Evolutionary conservation across 768 basidiomycete genomes (phyloP).

Genomic region (Lanmaoa rubissima): DNA sequence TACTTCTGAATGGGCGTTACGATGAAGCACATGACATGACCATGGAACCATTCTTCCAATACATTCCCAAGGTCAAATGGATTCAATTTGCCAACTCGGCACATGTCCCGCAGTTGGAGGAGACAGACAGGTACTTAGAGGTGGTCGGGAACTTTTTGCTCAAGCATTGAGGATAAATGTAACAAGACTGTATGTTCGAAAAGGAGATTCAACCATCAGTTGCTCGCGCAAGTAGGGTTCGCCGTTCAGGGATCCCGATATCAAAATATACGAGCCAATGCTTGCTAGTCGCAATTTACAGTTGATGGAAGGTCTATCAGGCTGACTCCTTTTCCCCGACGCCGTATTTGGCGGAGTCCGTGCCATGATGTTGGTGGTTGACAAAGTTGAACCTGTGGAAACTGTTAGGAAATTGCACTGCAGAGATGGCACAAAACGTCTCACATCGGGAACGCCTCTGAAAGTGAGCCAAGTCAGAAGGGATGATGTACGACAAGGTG

Average conservation of each 20-base stretch:
- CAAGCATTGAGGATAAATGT: conserved; percentile 1
- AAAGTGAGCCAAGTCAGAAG: conserved; percentile 13
- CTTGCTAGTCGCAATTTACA: conserved; percentile 9
- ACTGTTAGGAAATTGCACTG: conserved; percentile 4
- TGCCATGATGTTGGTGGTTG: conserved; percentile 85
- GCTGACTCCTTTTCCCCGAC: conserved; percentile 32
- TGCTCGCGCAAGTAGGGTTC: not conserved
- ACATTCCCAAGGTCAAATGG: conserved; percentile 37
- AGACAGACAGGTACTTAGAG: conserved; percentile 35
- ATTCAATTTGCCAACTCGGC: conserved; percentile 36
- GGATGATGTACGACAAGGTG: conserved; percentile 1
- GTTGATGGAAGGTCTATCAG: conserved; percentile 15
- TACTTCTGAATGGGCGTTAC: conserved; percentile 37
- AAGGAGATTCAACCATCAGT: not conserved
- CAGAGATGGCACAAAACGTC: conserved; percentile 22
- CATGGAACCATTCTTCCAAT: conserved; percentile 34
- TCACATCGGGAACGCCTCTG: conserved; percentile 77
- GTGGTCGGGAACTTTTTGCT: conserved; percentile 33
- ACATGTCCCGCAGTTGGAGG: conserved; percentile 38
- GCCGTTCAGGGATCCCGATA: not conserved
- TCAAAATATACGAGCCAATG: not conserved
- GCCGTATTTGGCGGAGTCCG: conserved; percentile 79
- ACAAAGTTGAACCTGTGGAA: conserved; percentile 89
- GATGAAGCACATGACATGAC: conserved; percentile 36
- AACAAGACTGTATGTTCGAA: not conserved